These are phyloP conservation scores for Fragilaria crotonensis DNA, from an alignment of 108 stramenopile species.

Conservation along the genomic window DNA sequence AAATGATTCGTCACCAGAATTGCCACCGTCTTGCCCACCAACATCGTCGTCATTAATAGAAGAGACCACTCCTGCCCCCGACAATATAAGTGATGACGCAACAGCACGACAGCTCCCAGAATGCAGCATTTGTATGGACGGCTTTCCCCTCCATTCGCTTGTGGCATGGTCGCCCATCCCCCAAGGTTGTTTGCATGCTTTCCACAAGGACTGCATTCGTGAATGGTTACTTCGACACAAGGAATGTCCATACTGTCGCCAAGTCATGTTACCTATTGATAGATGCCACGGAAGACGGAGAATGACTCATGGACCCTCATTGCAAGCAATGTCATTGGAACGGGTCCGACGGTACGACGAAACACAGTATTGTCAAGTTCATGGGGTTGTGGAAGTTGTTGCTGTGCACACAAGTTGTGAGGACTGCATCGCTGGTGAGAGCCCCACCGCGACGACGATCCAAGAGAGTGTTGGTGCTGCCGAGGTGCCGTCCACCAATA, in stretches of 20 bases:
- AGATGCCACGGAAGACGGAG: no score
- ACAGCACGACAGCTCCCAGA: conserved; percentile 7
- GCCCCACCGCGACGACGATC: no score
- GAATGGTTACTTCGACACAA: conserved; percentile 39
- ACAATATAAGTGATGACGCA: neutral
- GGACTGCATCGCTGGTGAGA: no score
- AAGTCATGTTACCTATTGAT: conserved; percentile 29
- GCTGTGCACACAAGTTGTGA: no score
- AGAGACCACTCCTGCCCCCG: neutral
- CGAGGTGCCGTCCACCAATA: no score
- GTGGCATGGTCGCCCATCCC: conserved; percentile 36
- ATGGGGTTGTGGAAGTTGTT: no score
- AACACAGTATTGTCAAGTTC: neutral
- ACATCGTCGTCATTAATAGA: neutral
- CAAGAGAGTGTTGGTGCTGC: no score
- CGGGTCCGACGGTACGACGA: neutral
- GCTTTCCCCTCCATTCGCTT: conserved; percentile 29
- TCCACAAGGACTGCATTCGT: conserved; percentile 52
- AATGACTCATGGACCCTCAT: no score
- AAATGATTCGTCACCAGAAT: no score
- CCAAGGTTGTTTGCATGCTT: conserved; percentile 37
- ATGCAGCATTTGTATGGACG: conserved; percentile 51
- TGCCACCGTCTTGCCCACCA: neutral
- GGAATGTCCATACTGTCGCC: conserved; percentile 39
- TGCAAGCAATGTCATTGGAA: neutral